phyloP scores from a whole-genome alignment of 345 rosid genomes.

The Gossypium rotundifolium region DNA sequence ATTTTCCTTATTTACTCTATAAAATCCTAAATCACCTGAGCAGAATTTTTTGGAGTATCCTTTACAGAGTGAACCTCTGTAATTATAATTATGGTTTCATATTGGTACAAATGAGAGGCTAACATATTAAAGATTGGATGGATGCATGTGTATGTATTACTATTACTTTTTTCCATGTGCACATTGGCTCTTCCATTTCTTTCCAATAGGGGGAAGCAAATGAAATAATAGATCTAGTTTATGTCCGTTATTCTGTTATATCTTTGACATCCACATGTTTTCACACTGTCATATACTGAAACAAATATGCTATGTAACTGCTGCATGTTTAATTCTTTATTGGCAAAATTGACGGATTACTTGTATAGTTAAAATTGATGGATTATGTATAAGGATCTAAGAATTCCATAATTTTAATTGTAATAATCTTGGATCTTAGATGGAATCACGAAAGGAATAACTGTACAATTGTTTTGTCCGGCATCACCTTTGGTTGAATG shows the following conservation, averaged over 20 bases:
- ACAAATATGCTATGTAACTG: neutral
- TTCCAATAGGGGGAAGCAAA: neutral
- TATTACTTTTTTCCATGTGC: neutral
- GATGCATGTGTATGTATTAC: neutral
- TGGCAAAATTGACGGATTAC: no score
- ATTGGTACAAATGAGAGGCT: neutral
- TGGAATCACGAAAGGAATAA: neutral
- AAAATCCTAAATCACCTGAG: neutral
- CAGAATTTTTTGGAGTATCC: neutral
- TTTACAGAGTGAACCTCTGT: neutral
- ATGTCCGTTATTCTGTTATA: neutral
- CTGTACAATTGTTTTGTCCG: neutral
- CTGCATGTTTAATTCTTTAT: neutral
- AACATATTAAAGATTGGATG: neutral
- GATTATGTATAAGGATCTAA: neutral
- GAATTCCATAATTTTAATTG: neutral
- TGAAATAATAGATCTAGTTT: neutral
- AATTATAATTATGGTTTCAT: neutral
- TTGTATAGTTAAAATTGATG: no score
- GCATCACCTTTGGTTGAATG: neutral
- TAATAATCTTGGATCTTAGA: neutral
- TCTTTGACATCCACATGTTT: neutral
- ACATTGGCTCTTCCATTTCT: neutral
- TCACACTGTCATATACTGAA: neutral
- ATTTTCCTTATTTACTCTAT: neutral